Percentiles rank a stretch among this genome's conserved stretches.
These are phyloP conservation scores for Fonsecaea multimorphosa DNA, from an alignment of 2,329 filamentous ascomycete species.

Conservation along the genomic window DNA sequence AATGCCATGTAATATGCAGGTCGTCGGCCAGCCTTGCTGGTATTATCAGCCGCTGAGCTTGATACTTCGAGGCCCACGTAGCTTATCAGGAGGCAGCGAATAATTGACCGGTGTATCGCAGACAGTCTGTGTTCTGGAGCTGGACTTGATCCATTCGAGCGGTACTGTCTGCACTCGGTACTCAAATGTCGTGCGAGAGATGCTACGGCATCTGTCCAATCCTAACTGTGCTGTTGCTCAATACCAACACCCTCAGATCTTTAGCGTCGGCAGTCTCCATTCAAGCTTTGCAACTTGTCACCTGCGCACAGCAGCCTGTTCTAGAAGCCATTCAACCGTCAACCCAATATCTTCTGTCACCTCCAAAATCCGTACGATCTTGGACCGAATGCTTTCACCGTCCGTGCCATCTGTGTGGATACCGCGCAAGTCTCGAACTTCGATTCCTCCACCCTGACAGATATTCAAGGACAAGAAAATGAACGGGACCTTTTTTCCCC, in stretches of 20 bases:
- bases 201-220: background rate
- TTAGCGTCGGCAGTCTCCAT: no score
- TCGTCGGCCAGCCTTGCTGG: background rate
- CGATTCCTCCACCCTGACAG: slow-evolving; percentile 50
- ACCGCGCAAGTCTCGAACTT: slow-evolving; percentile 48
- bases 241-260: background rate
- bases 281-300: background rate
- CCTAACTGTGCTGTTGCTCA: background rate
- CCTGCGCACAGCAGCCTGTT: slow-evolving; percentile 12
- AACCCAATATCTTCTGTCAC: slow-evolving; percentile 53
- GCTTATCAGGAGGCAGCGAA: background rate
- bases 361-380: slow-evolving; percentile 49
- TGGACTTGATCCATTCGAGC: background rate
- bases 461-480: slow-evolving; percentile 45
- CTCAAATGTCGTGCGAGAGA: background rate
- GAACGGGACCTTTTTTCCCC: slow-evolving; percentile 19
- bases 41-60: background rate
- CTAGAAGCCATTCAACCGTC: slow-evolving; percentile 52
- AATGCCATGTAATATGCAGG: background rate
- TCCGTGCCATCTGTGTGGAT: slow-evolving; percentile 41
- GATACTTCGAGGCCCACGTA: background rate
- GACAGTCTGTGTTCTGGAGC: background rate
- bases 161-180: background rate
- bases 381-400: slow-evolving; percentile 42
- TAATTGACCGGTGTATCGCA: background rate